Evolutionary conservation across 139 green algal genomes (phyloP), one percentile per base, ranked within the genome.

Genomic region (Deuterostichococcus epilithicus): DNA sequence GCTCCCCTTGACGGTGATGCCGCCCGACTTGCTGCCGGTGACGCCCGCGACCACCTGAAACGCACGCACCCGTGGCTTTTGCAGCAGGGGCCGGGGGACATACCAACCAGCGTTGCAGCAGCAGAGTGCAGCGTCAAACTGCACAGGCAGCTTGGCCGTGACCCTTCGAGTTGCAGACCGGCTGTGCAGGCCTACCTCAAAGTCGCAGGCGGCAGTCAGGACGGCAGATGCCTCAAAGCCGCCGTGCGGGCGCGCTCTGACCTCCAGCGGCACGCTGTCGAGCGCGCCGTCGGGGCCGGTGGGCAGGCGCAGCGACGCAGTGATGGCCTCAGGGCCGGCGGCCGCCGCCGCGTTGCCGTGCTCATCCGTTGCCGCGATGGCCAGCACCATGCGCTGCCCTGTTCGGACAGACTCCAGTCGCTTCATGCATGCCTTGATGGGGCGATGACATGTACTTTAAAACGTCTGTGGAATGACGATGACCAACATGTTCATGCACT

Each of bases 121-220:
- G n/a, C n/a, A n/a, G n/a, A n/a, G n/a, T n/a, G n/a, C n/a, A n/a
- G n/a, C n/a, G n/a, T n/a, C n/a, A n/a, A n/a, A n/a, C n/a, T n/a
- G n/a, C n/a, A n/a, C n/a, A n/a, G n/a, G n/a, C n/a, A n/a, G n/a
- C n/a, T n/a, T n/a, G n/a, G n/a, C n/a, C n/a, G n/a, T n/a, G n/a
- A n/a, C n/a, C n/a, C n/a, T n/a, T n/a, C n/a, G n/a, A n/a, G n/a
- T n/a, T n/a, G n/a, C n/a, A n/a, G n/a, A 18, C 45, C 15, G 13
- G 15, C 45, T 60, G 45, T 18, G 18, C 45, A 26, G 45, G 45
- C 75, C 38, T 13, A 80, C 76, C 70, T 80, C 69, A 52, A 76
- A 76, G 36, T 59, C 5, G 28, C 76, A 47, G 44, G 76, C 76
- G 13, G 34, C 15, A 32, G 60, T 30, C 66, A 75, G 28, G n/a